Conservation (phyloP, 495 filamentous ascomycete genomes). For the Hypoxylon perforatum region DNA sequence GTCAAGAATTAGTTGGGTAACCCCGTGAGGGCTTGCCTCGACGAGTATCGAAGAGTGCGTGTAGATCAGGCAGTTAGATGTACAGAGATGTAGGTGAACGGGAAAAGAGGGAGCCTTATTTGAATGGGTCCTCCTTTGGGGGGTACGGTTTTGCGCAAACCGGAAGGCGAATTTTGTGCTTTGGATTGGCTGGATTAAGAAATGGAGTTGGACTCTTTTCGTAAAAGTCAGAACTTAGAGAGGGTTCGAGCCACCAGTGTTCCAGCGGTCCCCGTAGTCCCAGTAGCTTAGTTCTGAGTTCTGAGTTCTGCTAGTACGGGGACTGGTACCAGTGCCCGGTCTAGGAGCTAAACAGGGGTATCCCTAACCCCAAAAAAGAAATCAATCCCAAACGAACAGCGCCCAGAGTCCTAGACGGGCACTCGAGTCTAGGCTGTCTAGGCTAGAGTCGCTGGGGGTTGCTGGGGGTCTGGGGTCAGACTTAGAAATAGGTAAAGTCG, state of each 20-base stretch:
- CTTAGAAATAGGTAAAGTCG: conserved; percentile 14
- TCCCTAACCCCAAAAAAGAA: conserved; percentile 40
- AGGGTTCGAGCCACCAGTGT: neutral
- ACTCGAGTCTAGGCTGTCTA: conserved; percentile 13
- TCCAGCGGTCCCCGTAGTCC: conserved; percentile 1
- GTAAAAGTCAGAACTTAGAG: conserved; percentile 18
- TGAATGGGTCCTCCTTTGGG: conserved; percentile 37
- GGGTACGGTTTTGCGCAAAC: conserved; percentile 36
- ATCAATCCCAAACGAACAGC: conserved; percentile 40
- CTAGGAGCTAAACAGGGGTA: conserved; percentile 24
- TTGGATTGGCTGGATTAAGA: conserved; percentile 34
- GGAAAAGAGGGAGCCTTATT: conserved; percentile 36
- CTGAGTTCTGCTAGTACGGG: neutral
- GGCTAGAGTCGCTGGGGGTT: neutral
- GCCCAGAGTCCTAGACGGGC: conserved; percentile 21
- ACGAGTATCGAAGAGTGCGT: conserved; percentile 24
- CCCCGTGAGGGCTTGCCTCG: conserved; percentile 40
- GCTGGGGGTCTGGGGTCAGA: conserved; percentile 15
- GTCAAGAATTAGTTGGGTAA: conserved; percentile 21
- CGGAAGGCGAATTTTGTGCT: conserved; percentile 28
- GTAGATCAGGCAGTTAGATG: conserved; percentile 16
- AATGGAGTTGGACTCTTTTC: conserved; percentile 25
- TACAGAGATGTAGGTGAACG: conserved; percentile 5
- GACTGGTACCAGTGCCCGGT: conserved; percentile 1
- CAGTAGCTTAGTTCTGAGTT: neutral